A percentile compares a stretch with the other conserved stretches of the same genome.
Conservation (phyloP, 805 yeast genomes). For the Yamadazyma laniorum region DNA sequence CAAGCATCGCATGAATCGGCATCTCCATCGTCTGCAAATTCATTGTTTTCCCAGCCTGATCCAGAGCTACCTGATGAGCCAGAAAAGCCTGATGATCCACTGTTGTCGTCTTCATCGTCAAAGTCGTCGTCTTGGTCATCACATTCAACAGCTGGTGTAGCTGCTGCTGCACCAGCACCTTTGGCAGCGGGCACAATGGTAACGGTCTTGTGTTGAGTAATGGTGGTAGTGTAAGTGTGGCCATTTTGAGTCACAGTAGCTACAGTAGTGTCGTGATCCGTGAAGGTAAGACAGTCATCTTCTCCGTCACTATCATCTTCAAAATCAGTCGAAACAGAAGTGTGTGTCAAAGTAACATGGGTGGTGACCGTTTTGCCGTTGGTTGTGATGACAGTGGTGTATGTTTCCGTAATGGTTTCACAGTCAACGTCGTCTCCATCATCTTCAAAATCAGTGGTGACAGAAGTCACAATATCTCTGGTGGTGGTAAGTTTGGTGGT, state of each 20-base stretch:
- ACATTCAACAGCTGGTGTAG: conserved; percentile 6
- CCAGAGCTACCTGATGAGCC: conserved; percentile 13
- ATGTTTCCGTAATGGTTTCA: conserved; percentile 1
- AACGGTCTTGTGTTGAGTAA: conserved; percentile 5
- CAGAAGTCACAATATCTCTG: background rate
- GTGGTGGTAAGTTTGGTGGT: background rate
- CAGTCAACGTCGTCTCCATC: conserved; percentile 16
- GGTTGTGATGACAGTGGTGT: conserved; percentile 1
- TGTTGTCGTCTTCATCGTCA: conserved; percentile 12
- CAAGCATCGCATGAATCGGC: conserved; percentile 9
- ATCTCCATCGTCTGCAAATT: conserved; percentile 15
- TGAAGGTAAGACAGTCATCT: conserved; percentile 12
- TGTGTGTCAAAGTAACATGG: conserved; percentile 8
- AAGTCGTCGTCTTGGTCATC: conserved; percentile 18
- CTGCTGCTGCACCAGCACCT: conserved; percentile 9
- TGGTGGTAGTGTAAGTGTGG: conserved; percentile 14
- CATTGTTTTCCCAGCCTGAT: conserved; percentile 7
- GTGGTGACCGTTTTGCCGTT: conserved; percentile 4
- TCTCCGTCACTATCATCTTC: conserved; percentile 15
- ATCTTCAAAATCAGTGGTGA: conserved; percentile 6
- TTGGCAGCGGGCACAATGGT: conserved; percentile 7
- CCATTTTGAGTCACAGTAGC: conserved; percentile 10
- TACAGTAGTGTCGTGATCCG: conserved; percentile 11
- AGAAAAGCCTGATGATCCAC: conserved; percentile 14
- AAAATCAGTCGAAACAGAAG: conserved; percentile 10